A percentile compares a stretch with the other conserved stretches of the same genome.
Conservation (phyloP, 2,329 filamentous ascomycete genomes). For the Trichoderma simmonsii region DNA sequence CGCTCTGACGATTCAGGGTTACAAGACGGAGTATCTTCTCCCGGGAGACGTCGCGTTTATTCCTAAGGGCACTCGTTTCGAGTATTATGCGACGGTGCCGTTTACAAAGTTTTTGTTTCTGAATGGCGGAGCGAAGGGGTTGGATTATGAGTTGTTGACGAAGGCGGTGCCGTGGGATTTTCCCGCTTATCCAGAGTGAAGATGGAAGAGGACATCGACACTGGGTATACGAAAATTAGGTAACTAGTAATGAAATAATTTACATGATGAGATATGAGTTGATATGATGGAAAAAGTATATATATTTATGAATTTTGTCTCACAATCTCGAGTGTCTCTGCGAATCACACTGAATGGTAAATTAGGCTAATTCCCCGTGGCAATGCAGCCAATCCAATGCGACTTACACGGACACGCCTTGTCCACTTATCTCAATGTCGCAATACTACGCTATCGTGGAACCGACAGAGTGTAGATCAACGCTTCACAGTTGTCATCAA, state of each 20-base stretch:
- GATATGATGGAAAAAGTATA: background rate
- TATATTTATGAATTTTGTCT: background rate
- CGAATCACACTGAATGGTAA: background rate
- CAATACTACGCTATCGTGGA: background rate
- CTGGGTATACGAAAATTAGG: background rate
- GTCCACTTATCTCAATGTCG: background rate
- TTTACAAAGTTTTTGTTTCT: slow-evolving; percentile 30
- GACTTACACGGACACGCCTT: background rate
- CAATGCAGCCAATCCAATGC: background rate
- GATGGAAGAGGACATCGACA: background rate
- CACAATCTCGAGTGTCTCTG: background rate
- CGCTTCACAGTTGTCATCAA: background rate
- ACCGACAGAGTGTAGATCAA: background rate
- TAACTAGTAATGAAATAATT: background rate
- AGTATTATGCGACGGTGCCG: slow-evolving; percentile 25
- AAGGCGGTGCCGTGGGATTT: slow-evolving; percentile 24
- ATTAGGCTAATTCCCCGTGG: background rate
- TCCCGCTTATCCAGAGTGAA: slow-evolving; percentile 21
- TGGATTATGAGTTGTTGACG: slow-evolving; percentile 26
- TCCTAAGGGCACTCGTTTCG: slow-evolving; percentile 23
- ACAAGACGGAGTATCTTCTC: slow-evolving; percentile 24
- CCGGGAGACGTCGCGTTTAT: slow-evolving; percentile 30
- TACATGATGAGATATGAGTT: background rate
- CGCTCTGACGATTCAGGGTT: slow-evolving; percentile 24
- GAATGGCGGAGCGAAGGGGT: slow-evolving; percentile 25